phyloP scores from a whole-genome alignment of 2,329 filamentous ascomycete genomes.

The Cercospora zeina region DNA sequence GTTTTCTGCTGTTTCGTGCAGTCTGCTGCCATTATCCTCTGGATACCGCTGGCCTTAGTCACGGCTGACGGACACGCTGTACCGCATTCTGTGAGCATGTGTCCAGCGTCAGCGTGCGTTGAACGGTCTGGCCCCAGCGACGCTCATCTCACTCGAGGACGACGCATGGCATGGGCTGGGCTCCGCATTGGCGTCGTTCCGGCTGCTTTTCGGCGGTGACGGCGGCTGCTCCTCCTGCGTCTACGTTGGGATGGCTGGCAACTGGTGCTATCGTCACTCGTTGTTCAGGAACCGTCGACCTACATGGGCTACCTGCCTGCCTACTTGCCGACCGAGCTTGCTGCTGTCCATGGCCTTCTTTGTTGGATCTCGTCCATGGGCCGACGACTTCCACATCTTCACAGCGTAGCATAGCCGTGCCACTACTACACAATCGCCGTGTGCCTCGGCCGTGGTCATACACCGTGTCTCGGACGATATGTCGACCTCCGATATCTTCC shows the following conservation, averaged over 20 bases:
- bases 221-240: slow-evolving; percentile 7
- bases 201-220: slow-evolving; percentile 10
- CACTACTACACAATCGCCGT: background rate
- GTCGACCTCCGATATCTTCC: slow-evolving; percentile 11
- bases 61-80: background rate
- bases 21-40: background rate
- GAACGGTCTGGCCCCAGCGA: background rate
- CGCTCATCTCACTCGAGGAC: slow-evolving; percentile 3
- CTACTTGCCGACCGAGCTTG: slow-evolving; percentile 6
- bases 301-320: background rate
- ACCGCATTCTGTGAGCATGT: background rate
- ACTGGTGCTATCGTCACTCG: background rate
- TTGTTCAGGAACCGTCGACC: slow-evolving; percentile 3
- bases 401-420: background rate
- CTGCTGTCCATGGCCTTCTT: slow-evolving; percentile 6
- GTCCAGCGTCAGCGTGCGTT: background rate
- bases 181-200: slow-evolving; percentile 8
- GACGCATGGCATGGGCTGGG: slow-evolving; percentile 5
- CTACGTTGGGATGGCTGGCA: background rate
- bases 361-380: background rate
- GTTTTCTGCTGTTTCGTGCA: background rate
- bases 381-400: background rate
- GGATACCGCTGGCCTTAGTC: background rate
- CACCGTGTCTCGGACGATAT: background rate
- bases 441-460: background rate